Percentiles rank a stretch among this genome's conserved stretches.
phyloP scores from a whole-genome alignment of 371 early-diverging fungal species.

The Mortierella sp. region DNA sequence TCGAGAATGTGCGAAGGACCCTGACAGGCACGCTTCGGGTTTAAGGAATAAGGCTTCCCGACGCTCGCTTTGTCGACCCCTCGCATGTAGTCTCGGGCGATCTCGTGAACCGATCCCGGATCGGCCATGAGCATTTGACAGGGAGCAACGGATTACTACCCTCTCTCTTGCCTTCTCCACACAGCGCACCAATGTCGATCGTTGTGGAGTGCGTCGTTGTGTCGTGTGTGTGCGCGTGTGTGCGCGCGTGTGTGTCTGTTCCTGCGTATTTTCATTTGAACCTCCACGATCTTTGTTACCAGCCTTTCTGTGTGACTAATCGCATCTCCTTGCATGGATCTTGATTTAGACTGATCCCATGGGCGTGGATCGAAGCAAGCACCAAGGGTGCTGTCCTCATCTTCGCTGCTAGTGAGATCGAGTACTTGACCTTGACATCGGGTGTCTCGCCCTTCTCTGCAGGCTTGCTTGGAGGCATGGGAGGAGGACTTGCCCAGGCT shows the following conservation, averaged over 20 bases:
- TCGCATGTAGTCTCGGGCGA: too few relatives aligned
- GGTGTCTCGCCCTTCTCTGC: conserved; percentile 73
- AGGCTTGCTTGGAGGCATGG: conserved; percentile 94
- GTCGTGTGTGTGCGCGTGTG: conserved; percentile 1
- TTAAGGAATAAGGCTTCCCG: too few relatives aligned
- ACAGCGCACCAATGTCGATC: too few relatives aligned
- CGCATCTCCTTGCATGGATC: conserved; percentile 9
- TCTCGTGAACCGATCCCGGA: too few relatives aligned
- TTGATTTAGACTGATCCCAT: conserved; percentile 65
- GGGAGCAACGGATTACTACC: too few relatives aligned
- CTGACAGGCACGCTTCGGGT: too few relatives aligned
- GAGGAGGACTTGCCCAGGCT: conserved; percentile 90
- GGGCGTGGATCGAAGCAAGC: conserved; percentile 95
- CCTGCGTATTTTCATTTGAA: conserved; percentile 14
- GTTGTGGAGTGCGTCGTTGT: not conserved
- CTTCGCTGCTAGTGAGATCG: conserved; percentile 94
- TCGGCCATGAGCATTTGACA: too few relatives aligned
- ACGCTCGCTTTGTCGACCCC: too few relatives aligned
- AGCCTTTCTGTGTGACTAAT: conserved; percentile 19
- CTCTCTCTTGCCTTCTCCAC: too few relatives aligned
- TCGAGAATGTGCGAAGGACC: too few relatives aligned
- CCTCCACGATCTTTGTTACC: not conserved
- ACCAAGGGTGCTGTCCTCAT: conserved; percentile 96
- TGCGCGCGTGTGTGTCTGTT: not conserved
- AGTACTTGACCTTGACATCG: conserved; percentile 74